Conservation (phyloP, 331 rosid species). For the Rosa hybrid region DNA sequence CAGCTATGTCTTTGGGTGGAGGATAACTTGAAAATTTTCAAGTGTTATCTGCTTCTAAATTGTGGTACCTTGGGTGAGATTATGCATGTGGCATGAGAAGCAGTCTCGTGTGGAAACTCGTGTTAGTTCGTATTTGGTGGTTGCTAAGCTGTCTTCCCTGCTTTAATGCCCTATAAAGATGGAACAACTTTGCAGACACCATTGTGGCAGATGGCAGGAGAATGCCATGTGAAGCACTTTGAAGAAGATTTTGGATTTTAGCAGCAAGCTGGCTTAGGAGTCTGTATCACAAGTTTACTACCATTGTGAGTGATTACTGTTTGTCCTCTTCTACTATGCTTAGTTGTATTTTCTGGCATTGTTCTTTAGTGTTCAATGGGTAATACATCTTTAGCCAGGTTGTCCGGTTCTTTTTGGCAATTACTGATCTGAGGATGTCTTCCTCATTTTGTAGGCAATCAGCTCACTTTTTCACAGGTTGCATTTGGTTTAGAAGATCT, state of each 20-base stretch:
- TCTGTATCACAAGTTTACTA: too few relatives aligned
- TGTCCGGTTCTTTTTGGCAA: background rate
- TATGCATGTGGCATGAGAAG: background rate
- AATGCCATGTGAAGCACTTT: background rate
- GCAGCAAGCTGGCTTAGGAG: background rate
- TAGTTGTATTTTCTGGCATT: background rate
- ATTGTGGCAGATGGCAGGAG: constrained; percentile 4
- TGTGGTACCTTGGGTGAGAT: background rate
- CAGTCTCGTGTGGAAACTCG: background rate
- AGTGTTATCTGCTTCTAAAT: background rate
- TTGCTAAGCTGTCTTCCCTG: constrained; percentile 3
- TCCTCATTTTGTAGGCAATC: constrained; percentile 7
- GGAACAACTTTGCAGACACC: background rate
- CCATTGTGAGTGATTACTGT: too few relatives aligned
- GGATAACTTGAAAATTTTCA: background rate
- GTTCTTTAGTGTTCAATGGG: background rate
- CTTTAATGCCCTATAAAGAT: background rate
- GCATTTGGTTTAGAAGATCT: constrained; percentile 1
- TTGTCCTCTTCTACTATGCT: too few relatives aligned
- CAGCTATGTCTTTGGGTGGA: background rate
- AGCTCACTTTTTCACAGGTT: background rate
- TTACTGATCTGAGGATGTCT: background rate
- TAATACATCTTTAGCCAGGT: background rate
- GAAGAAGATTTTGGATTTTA: background rate
- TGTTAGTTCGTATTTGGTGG: background rate